Evolutionary conservation across 768 basidiomycete genomes (phyloP), one percentile per base, ranked within the genome.

Genomic region (Mycena alexandri): DNA sequence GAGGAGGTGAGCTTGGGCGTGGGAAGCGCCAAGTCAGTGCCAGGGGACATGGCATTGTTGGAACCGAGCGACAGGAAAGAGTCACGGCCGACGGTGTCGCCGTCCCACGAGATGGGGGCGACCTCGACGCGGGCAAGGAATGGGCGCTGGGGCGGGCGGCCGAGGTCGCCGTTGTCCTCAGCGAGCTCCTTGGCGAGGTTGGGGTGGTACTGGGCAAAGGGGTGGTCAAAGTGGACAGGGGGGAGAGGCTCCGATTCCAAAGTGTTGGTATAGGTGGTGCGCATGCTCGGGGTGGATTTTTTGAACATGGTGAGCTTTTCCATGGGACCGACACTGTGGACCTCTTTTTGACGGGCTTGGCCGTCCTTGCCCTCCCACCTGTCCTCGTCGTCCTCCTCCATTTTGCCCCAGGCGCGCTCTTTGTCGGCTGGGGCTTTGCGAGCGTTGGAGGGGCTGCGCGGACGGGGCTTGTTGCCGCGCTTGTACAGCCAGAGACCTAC

Each of bases 261-360:
- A 63, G 83, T 83, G 73, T 81, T 78, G 50, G 85, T 85, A 65
- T 85, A 86, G 10, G 79, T 83, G 17, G 89, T 89, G 47, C 83
- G 80, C 43, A 86, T 78, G 73, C 88, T 90, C 6, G 84, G 84
- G 0, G 82, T 75, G 43, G 86, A 82, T 72, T 87, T 89, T 77
- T 89, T 87, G 81, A 92, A 90, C 88, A 90, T 88, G 42, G 84
- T 88, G 61, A 90, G 84, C 71, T 85, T 87, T 74, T 88, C 86
- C 84, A 87, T 86, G 34, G 88, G 83, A 2, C 81, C 83, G 9
- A 85, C 79, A 51, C 78, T 76, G 46, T 79, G 82, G 13, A 79
- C 76, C 67, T 86, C 83, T 68, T 81, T 83, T 62, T 82, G 80
- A 61, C 83, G 79, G 65, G 79, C 77, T 62, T 61, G 62, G 64